Evolutionary conservation across 1,284 basidiomycete genomes (phyloP).

Genomic region (Coniferiporia sulphurascens): DNA sequence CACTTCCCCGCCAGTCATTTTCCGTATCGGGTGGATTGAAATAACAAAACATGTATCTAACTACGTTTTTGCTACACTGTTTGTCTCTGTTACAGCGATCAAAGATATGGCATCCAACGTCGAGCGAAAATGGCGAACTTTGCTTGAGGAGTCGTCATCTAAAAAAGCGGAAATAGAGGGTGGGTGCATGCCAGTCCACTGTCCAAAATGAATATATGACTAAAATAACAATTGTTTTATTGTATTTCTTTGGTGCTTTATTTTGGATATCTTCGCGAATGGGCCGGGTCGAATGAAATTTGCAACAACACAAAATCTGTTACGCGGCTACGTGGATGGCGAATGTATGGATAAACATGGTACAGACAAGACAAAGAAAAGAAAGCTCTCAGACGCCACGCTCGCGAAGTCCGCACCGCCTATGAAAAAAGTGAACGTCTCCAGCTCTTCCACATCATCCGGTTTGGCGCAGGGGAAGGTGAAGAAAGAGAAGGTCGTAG

Average conservation of each 20-base stretch:
- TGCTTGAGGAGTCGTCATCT: constrained; percentile 33
- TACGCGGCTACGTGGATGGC: too few species aligned
- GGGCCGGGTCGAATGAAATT: too few species aligned
- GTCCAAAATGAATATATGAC: constrained; percentile 5
- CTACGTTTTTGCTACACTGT: constrained; percentile 32
- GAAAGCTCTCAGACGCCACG: constrained; percentile 52
- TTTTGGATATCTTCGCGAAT: not conserved
- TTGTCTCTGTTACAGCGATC: constrained; percentile 52
- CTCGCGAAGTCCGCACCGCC: constrained; percentile 47
- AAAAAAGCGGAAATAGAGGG: constrained; percentile 55
- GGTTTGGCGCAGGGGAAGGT: constrained; percentile 21
- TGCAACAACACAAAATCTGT: too few species aligned
- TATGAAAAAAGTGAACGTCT: constrained; percentile 57
- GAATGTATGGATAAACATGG: not conserved
- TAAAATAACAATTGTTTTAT: constrained; percentile 11
- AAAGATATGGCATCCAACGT: constrained; percentile 86
- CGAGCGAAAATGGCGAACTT: constrained; percentile 71
- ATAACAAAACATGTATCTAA: constrained; percentile 66
- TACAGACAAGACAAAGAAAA: constrained; percentile 66
- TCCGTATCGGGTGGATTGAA: constrained; percentile 11
- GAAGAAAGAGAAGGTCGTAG: constrained; percentile 37
- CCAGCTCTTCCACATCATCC: constrained; percentile 26
- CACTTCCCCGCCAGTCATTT: not conserved
- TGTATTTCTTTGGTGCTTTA: constrained; percentile 1
- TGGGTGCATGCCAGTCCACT: constrained; percentile 55